These are phyloP conservation scores for Heimioporus punctisporus DNA, from an alignment of 1,284 basidiomycete genomes.

Conservation along the genomic window DNA sequence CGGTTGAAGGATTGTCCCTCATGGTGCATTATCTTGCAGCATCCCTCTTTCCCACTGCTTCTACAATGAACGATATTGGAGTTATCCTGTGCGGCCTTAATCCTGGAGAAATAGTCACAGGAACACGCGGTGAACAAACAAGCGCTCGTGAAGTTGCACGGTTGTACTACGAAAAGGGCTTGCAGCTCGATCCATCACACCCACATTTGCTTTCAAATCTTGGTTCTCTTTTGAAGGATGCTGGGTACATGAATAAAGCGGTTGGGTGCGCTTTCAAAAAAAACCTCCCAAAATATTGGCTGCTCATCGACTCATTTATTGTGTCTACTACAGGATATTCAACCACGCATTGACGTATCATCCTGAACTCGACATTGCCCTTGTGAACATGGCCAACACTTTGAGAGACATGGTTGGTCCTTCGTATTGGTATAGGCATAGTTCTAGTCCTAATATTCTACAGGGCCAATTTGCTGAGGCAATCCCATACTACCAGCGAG, in stretches of 20 bases:
- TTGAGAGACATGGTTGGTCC: constrained; percentile 49
- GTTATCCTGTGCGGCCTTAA: constrained; percentile 55
- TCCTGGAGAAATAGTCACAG: constrained; percentile 26
- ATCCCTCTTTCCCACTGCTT: constrained; percentile 53
- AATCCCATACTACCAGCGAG: constrained; percentile 55
- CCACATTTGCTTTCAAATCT: constrained; percentile 65
- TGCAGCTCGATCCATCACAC: constrained; percentile 54
- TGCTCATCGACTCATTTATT: constrained; percentile 6
- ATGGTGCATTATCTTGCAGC: constrained; percentile 62
- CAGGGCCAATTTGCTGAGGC: constrained; percentile 55
- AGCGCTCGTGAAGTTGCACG: constrained; percentile 47
- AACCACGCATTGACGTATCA: constrained; percentile 50
- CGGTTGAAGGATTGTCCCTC: constrained; percentile 49
- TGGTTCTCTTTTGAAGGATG: constrained; percentile 62
- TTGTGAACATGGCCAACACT: constrained; percentile 65
- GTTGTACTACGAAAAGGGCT: constrained; percentile 55
- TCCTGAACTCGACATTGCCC: constrained; percentile 60
- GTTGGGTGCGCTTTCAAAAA: constrained; percentile 50
- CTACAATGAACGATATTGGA: constrained; percentile 63
- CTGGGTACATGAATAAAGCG: constrained; percentile 51
- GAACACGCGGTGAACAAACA: constrained; percentile 12
- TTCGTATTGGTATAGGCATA: background rate
- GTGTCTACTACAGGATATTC: constrained; percentile 14
- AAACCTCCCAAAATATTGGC: background rate
- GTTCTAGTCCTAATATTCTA: background rate